These are phyloP conservation scores for Hypomyces perniciosus DNA, from an alignment of 2,329 filamentous ascomycete species.

Conservation along the genomic window DNA sequence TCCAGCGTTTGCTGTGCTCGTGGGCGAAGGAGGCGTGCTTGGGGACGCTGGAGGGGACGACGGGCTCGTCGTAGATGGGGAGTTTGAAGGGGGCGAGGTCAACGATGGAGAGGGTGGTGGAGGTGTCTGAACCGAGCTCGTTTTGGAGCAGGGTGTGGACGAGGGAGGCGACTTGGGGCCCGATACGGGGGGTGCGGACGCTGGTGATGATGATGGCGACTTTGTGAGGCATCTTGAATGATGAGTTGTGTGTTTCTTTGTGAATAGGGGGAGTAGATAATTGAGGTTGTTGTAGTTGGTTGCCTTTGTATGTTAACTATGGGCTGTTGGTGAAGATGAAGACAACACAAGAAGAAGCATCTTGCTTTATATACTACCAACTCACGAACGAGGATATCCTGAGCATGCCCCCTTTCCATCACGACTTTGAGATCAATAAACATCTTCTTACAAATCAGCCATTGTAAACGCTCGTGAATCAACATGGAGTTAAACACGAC, in stretches of 20 bases:
- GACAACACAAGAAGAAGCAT: too few relatives aligned
- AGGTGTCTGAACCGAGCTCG: neutral
- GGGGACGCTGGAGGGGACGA: slow-evolving; percentile 32
- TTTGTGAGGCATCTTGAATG: slow-evolving; percentile 1
- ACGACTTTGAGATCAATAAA: too few relatives aligned
- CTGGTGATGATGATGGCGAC: slow-evolving; percentile 11
- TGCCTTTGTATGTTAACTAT: too few relatives aligned
- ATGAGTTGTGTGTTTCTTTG: neutral
- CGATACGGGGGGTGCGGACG: slow-evolving; percentile 8
- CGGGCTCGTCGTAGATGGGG: slow-evolving; percentile 36
- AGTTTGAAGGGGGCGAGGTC: slow-evolving; percentile 35
- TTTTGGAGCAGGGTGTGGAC: neutral
- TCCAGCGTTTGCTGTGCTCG: slow-evolving; percentile 37
- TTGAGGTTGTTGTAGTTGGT: neutral
- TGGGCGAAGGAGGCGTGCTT: slow-evolving; percentile 26
- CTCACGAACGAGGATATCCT: too few relatives aligned
- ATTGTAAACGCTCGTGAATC: too few relatives aligned
- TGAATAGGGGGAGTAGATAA: neutral
- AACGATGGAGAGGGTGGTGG: slow-evolving; percentile 20
- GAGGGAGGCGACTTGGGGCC: slow-evolving; percentile 3
- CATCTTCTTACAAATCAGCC: too few relatives aligned
- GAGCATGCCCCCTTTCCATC: too few relatives aligned
- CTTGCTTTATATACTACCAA: too few relatives aligned
- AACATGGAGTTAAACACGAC: too few relatives aligned
- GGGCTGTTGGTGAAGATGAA: too few relatives aligned